A percentile compares a stretch with the other conserved stretches of the same genome.
Conservation (phyloP, 2,329 filamentous ascomycete species). For the Paraphoma sp. region DNA sequence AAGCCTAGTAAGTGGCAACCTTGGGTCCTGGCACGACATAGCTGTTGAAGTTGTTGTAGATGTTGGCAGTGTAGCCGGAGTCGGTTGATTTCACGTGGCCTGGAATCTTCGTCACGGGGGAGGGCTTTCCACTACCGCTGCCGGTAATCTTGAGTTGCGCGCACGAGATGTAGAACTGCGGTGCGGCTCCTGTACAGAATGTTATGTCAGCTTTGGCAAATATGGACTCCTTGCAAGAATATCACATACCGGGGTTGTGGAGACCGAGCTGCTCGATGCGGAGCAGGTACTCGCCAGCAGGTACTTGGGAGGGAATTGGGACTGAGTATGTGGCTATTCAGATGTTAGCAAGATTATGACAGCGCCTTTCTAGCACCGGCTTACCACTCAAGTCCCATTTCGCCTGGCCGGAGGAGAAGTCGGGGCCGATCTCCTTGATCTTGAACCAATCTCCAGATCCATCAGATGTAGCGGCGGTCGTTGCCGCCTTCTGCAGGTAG, state of each 20-base stretch:
- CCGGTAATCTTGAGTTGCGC: constrained; percentile 57
- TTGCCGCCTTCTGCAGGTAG: constrained; percentile 48
- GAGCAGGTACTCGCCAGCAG: constrained; percentile 56
- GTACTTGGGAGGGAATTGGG: constrained; percentile 50
- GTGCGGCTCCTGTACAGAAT: constrained; percentile 14
- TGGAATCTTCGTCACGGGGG: constrained; percentile 41
- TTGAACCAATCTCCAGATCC: constrained; percentile 49
- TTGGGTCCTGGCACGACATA: constrained; percentile 46
- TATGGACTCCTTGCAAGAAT: not conserved
- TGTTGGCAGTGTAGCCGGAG: constrained; percentile 47
- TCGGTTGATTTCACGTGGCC: constrained; percentile 44
- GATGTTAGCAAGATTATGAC: constrained; percentile 9
- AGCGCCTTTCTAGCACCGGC: constrained; percentile 8
- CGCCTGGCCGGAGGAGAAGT: constrained; percentile 42
- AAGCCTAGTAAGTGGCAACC: constrained; percentile 44
- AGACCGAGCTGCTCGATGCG: constrained; percentile 58
- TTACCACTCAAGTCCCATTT: constrained; percentile 42
- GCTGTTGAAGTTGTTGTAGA: constrained; percentile 47
- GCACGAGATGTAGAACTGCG: constrained; percentile 49
- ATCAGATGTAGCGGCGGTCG: constrained; percentile 39
- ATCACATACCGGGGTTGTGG: constrained; percentile 42
- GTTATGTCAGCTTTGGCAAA: not conserved
- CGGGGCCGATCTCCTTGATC: constrained; percentile 49
- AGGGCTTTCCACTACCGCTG: constrained; percentile 31
- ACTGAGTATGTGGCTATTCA: constrained; percentile 41